These are phyloP conservation scores for Lipomyces yamadae DNA, from an alignment of 805 yeast genomes.

Conservation along the genomic window DNA sequence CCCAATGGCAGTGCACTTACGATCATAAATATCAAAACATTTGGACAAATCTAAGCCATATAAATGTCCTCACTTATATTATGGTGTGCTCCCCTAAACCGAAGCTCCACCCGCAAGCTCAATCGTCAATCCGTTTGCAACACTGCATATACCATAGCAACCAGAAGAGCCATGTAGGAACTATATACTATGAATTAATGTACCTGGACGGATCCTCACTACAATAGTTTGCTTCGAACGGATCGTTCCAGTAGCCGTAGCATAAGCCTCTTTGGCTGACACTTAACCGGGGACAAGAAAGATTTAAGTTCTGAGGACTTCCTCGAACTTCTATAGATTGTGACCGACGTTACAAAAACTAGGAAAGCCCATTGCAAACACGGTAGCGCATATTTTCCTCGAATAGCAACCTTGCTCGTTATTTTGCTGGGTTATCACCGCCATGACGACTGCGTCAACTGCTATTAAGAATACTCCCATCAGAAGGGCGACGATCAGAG, in stretches of 20 bases:
- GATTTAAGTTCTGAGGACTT: not conserved
- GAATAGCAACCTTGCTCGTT: not conserved
- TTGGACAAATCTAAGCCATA: too few species aligned
- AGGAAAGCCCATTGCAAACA: too few species aligned
- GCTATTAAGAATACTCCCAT: conserved; percentile 18
- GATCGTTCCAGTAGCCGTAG: too few species aligned
- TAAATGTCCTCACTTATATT: too few species aligned
- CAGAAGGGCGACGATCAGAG: conserved; percentile 32
- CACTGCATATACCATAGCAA: too few species aligned
- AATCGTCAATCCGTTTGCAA: not conserved
- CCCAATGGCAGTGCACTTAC: too few species aligned
- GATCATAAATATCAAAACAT: too few species aligned
- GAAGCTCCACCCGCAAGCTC: not conserved
- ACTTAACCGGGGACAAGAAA: not conserved
- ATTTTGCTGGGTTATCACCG: not conserved
- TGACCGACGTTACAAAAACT: too few species aligned
- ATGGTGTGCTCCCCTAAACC: too few species aligned
- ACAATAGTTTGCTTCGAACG: not conserved
- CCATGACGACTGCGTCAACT: not conserved
- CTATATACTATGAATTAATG: not conserved
- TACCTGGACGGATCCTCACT: not conserved
- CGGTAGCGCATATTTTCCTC: not conserved
- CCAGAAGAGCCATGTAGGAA: not conserved
- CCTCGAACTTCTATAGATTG: too few species aligned
- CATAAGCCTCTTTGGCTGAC: too few species aligned